Conservation (phyloP, 192 early-diverging fungal genomes). For the Backusella psychrophila region DNA sequence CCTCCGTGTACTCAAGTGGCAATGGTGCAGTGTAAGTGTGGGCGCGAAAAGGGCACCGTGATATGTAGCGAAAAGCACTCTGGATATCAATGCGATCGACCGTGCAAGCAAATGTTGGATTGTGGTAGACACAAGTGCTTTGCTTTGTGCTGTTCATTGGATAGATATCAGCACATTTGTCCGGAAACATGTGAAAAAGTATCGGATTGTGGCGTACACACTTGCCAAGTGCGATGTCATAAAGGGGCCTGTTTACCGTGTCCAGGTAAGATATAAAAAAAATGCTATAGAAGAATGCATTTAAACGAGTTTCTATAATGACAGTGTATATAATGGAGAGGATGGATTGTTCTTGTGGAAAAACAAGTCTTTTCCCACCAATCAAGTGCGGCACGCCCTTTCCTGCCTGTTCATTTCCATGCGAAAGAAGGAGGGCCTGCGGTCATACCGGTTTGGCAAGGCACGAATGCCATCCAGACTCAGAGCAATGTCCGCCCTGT, state of each 20-base stretch:
- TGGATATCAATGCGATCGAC: slow-evolving; percentile 55
- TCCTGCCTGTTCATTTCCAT: slow-evolving; percentile 75
- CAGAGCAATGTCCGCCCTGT: slow-evolving; percentile 88
- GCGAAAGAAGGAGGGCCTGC: slow-evolving; percentile 66
- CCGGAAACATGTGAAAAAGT: slow-evolving; percentile 67
- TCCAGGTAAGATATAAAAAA: slow-evolving; percentile 25
- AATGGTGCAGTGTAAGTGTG: slow-evolving; percentile 65
- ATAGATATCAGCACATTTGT: slow-evolving; percentile 53
- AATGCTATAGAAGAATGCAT: neutral
- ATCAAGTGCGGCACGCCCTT: slow-evolving; percentile 80
- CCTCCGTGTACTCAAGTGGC: slow-evolving; percentile 55
- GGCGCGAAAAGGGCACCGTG: slow-evolving; percentile 43
- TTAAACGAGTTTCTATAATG: neutral
- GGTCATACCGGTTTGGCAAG: slow-evolving; percentile 68
- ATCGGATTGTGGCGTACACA: slow-evolving; percentile 80
- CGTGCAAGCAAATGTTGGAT: slow-evolving; percentile 55
- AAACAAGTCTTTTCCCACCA: slow-evolving; percentile 76
- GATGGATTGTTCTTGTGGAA: slow-evolving; percentile 82
- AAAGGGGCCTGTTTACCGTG: slow-evolving; percentile 74
- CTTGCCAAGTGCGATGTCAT: slow-evolving; percentile 77
- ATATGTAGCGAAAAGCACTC: slow-evolving; percentile 35
- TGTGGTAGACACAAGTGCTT: slow-evolving; percentile 74
- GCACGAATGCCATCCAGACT: slow-evolving; percentile 87
- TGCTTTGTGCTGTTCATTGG: slow-evolving; percentile 59
- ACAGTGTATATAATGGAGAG: slow-evolving; percentile 74